Percentiles rank a stretch among this genome's conserved stretches.
Conservation (phyloP, 108 stramenopile species). For the Epithemia pelagica region DNA sequence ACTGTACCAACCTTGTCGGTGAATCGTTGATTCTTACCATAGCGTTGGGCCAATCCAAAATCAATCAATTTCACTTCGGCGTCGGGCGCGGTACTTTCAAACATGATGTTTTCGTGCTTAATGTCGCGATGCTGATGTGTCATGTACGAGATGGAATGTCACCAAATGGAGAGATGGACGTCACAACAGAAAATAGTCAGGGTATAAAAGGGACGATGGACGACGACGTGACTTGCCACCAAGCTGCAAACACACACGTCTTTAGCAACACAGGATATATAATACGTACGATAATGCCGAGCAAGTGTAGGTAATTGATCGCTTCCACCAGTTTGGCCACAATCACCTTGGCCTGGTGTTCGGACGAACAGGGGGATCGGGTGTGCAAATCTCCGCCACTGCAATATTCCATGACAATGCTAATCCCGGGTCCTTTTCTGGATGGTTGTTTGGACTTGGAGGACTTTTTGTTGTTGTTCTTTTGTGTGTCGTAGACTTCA, state of each 20-base stretch:
- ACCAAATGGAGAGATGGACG: no score
- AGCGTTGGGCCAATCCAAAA: background rate
- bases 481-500: conserved; percentile 58
- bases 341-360: conserved; percentile 56
- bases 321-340: conserved; percentile 43
- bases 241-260: background rate
- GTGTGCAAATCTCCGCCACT: conserved; percentile 67
- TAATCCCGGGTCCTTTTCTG: no score
- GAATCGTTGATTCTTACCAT: conserved; percentile 13
- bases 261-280: no score
- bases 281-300: no score
- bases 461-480: conserved; percentile 55
- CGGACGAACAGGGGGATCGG: conserved; percentile 54
- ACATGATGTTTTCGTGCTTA: conserved; percentile 82
- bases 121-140: conserved; percentile 91
- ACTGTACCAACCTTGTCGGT: conserved; percentile 63
- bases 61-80: conserved; percentile 6
- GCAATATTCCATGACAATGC: conserved; percentile 73
- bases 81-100: conserved; percentile 23
- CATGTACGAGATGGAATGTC: no score
- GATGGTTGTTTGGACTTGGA: no score
- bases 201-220: no score
- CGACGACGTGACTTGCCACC: background rate
- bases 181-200: no score
- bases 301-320: conserved; percentile 42